phyloP scores from a whole-genome alignment of 495 filamentous ascomycete species.

The Podospora australis region DNA sequence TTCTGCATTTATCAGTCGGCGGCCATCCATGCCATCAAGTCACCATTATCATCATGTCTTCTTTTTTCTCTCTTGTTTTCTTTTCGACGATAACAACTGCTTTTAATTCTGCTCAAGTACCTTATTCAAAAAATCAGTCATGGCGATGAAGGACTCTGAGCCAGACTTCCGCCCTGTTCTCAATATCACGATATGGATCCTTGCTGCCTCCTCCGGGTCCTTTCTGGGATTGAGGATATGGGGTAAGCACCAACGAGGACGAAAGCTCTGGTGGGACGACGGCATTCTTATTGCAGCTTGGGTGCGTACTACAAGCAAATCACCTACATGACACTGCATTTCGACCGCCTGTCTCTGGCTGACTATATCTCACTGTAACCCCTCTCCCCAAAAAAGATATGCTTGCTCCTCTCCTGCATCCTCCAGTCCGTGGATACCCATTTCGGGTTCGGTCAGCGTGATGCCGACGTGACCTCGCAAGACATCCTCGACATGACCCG shows the following conservation, averaged over 20 bases:
- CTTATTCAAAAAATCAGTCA: too few relatives aligned
- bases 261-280: slow-evolving; percentile 29
- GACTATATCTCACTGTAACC: too few relatives aligned
- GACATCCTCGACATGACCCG: slow-evolving; percentile 3
- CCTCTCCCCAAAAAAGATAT: too few relatives aligned
- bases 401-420: slow-evolving; percentile 10
- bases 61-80: too few relatives aligned
- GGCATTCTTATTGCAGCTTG: slow-evolving; percentile 27
- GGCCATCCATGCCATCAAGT: too few relatives aligned
- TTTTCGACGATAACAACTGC: too few relatives aligned
- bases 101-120: too few relatives aligned
- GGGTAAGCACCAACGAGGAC: background rate
- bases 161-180: background rate
- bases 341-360: too few relatives aligned
- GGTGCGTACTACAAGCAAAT: slow-evolving; percentile 16
- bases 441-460: slow-evolving; percentile 21
- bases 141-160: too few relatives aligned
- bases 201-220: background rate
- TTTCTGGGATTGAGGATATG: background rate
- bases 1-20: too few relatives aligned
- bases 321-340: too few relatives aligned
- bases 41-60: too few relatives aligned
- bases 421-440: slow-evolving; percentile 9
- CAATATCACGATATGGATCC: background rate
- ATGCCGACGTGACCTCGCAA: slow-evolving; percentile 17